Conservation (phyloP, 2,329 filamentous ascomycete species). For the Clarireedia sp. region DNA sequence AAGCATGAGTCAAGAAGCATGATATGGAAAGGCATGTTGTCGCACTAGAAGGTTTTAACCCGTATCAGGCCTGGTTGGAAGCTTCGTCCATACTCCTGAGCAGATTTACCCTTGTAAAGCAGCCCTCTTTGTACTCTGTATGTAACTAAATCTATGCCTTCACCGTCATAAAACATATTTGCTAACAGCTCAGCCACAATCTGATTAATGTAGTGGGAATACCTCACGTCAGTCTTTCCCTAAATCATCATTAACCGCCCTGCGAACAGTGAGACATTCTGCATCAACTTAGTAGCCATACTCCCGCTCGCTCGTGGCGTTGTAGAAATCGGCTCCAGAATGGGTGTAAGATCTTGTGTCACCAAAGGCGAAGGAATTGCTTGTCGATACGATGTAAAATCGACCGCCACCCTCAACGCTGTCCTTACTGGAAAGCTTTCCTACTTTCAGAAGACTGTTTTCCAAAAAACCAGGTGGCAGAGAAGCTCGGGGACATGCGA, state of each 20-base stretch:
- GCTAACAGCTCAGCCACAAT: slow-evolving; percentile 8
- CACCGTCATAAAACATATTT: slow-evolving; percentile 4
- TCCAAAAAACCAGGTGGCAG: neutral
- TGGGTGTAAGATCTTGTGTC: neutral
- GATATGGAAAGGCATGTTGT: neutral
- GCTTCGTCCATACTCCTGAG: slow-evolving; percentile 3
- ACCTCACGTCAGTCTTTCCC: neutral
- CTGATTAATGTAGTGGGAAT: neutral
- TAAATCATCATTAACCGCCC: slow-evolving; percentile 2
- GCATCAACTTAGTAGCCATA: neutral
- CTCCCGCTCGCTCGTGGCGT: neutral
- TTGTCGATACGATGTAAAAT: too few relatives aligned
- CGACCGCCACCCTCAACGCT: neutral
- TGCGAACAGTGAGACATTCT: slow-evolving; percentile 3
- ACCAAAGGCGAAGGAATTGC: neutral
- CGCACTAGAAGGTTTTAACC: neutral
- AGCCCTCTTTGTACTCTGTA: neutral
- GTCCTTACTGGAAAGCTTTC: neutral
- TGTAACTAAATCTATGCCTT: neutral
- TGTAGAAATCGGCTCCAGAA: neutral
- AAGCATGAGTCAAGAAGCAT: neutral
- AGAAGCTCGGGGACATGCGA: neutral
- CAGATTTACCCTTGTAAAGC: neutral
- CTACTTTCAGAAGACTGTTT: neutral
- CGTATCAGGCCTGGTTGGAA: neutral